Evolutionary conservation across 495 filamentous ascomycete genomes (phyloP), one percentile per base, ranked within the genome.

Genomic region (Penicillium odoratum): DNA sequence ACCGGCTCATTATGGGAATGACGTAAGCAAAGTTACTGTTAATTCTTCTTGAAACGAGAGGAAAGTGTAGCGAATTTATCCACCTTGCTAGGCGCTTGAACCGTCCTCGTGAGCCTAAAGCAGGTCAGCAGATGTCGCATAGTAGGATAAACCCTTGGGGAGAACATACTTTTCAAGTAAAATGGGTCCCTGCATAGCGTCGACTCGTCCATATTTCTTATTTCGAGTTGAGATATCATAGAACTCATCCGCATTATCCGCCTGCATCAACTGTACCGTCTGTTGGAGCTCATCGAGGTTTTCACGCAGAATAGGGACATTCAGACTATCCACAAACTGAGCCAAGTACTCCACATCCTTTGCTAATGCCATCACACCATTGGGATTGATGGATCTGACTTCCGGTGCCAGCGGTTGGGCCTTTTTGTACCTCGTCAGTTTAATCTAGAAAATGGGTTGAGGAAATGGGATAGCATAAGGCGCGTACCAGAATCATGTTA

Each of bases 261-360:
- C 85, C 66, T 88, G 86, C 79, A 99, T 90, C 49, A 99, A 78
- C 55, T 85, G 76, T 45, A 94, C 86, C 1, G 93, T 97, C 76
- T 99, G 94, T 59, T 91, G 85, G 26, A 99, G 76, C 72, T 97
- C 93, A 66, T 97, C 94, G 40, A 98, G 77, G 59, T 93, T 94
- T 63, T 92, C 86, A 38, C 85, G 81, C 3, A 98, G 79, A 67
- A 95, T 90, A 9, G 85, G 85, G 51, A 92, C 90, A 51, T 86
- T 85, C 28, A 98, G 83, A 51, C 84, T 84, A 48, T 89, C 84
- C 52, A 98, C 93, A 69, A 98, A 98, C 40, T 87, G 76, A 43
- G 88, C 81, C 0, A 98, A 84, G 69, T 92, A 90, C 44, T 85
- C 74, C 40, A 95, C 90, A 70, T 98, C 94, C 54, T 86, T 85